Percentiles rank a stretch among this genome's conserved stretches.
Evolutionary conservation across 1,139 yeast species (phyloP).

Genomic region (Candida smagusa): DNA sequence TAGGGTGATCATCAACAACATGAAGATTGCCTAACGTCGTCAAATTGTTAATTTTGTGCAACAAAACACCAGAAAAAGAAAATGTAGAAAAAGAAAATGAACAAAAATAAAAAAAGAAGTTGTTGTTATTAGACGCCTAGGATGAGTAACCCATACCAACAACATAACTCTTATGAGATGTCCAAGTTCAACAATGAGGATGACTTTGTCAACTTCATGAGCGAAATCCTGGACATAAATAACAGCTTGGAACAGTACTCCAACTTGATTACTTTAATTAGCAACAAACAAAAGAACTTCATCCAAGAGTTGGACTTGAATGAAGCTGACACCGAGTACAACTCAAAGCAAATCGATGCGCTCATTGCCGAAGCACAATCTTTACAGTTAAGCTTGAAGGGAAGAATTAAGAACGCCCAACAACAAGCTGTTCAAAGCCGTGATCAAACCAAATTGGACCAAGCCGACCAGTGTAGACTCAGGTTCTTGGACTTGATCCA

Average conservation of each 20-base stretch:
- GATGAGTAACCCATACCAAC: conserved; percentile 26
- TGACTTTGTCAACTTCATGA: conserved; percentile 77
- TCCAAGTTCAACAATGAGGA: conserved; percentile 35
- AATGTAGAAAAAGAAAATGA: not conserved
- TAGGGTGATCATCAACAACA: too few relatives aligned
- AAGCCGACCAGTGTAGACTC: conserved; percentile 85
- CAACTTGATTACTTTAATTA: conserved; percentile 70
- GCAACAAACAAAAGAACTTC: conserved; percentile 76
- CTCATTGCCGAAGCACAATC: conserved; percentile 77
- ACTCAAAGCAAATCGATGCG: conserved; percentile 74
- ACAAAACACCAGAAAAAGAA: not conserved
- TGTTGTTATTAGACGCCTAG: conserved; percentile 2
- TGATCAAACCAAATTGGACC: conserved; percentile 81
- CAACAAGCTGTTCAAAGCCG: conserved; percentile 56
- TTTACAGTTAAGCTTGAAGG: conserved; percentile 70
- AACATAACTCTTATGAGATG: conserved; percentile 34
- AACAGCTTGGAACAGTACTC: conserved; percentile 78
- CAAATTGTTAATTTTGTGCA: not conserved
- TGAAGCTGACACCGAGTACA: conserved; percentile 70
- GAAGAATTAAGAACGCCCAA: conserved; percentile 74
- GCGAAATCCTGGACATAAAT: conserved; percentile 79
- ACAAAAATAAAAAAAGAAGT: conserved; percentile 1
- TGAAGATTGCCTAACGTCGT: too few relatives aligned
- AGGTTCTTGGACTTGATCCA: conserved; percentile 84
- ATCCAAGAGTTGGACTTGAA: conserved; percentile 74